phyloP scores from a whole-genome alignment of 2,329 filamentous ascomycete species.

The Botrytis pseudocinerea region DNA sequence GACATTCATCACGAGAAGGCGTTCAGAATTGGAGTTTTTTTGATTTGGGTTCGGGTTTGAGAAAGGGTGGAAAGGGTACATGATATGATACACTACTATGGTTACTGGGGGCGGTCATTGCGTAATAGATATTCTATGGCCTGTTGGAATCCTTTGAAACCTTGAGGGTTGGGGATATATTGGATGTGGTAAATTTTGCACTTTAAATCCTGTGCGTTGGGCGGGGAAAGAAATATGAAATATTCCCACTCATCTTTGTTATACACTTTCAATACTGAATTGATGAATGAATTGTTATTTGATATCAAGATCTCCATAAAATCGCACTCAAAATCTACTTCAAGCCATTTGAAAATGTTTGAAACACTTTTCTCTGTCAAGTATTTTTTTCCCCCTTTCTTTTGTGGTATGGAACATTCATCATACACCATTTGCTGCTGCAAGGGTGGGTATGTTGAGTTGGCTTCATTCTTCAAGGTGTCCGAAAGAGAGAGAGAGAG shows the following conservation, averaged over 20 bases:
- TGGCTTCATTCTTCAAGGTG: no score
- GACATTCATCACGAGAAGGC: neutral
- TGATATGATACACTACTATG: constrained; percentile 14
- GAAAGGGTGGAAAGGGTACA: neutral
- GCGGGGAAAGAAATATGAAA: neutral
- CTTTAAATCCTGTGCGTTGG: neutral
- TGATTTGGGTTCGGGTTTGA: neutral
- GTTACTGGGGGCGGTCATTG: neutral
- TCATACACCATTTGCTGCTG: neutral
- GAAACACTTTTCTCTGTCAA: neutral
- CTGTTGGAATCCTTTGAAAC: neutral
- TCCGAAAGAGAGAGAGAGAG: no score
- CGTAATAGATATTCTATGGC: no score
- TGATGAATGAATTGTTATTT: neutral
- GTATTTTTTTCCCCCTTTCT: no score
- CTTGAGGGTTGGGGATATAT: neutral
- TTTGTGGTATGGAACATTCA: no score
- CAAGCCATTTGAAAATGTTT: neutral
- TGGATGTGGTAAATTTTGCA: neutral
- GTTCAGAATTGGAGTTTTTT: neutral
- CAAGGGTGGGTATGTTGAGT: no score
- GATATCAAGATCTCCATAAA: neutral
- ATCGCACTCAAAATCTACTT: neutral
- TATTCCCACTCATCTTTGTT: neutral
- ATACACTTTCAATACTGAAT: neutral